Conservation (phyloP, 2,329 filamentous ascomycete species). For the Epichloe festucae region DNA sequence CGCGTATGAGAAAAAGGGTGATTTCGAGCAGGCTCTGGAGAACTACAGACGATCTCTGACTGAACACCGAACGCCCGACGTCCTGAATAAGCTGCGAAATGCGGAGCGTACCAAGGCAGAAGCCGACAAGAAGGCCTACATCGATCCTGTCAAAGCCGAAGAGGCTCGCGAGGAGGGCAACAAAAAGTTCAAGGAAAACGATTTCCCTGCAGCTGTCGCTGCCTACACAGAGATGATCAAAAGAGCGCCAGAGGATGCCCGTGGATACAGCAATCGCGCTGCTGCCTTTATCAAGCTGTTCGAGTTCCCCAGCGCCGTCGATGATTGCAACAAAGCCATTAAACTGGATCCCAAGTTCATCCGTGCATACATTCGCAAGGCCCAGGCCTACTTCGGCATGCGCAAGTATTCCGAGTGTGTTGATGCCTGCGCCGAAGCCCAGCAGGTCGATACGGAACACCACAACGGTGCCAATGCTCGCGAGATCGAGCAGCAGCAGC, state of each 20-base stretch:
- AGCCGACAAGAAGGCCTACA: conserved; percentile 62
- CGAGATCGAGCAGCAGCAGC: conserved; percentile 87
- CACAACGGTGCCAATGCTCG: conserved; percentile 64
- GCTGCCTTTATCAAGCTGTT: conserved; percentile 95
- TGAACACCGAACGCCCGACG: conserved; percentile 90
- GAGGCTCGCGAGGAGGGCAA: conserved; percentile 92
- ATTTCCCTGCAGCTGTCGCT: conserved; percentile 90
- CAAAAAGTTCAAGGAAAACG: conserved; percentile 89
- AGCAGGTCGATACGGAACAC: conserved; percentile 57
- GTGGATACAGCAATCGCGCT: conserved; percentile 94
- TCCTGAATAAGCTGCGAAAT: conserved; percentile 80
- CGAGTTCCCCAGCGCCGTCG: conserved; percentile 83
- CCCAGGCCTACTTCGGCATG: conserved; percentile 92
- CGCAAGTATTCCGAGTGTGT: conserved; percentile 93
- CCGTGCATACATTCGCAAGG: conserved; percentile 91
- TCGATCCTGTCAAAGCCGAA: conserved; percentile 85
- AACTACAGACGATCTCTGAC: conserved; percentile 91
- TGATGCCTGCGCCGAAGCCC: conserved; percentile 75
- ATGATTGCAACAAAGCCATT: conserved; percentile 86
- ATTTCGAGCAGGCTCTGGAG: conserved; percentile 66
- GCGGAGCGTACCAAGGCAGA: conserved; percentile 80
- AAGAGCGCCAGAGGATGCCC: conserved; percentile 80
- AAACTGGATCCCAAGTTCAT: conserved; percentile 87
- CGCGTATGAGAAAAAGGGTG: conserved; percentile 83
- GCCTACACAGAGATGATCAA: conserved; percentile 96